A percentile compares a stretch with the other conserved stretches of the same genome.
These are phyloP conservation scores for Suillus subluteus DNA, from an alignment of 768 basidiomycete species.

Conservation along the genomic window DNA sequence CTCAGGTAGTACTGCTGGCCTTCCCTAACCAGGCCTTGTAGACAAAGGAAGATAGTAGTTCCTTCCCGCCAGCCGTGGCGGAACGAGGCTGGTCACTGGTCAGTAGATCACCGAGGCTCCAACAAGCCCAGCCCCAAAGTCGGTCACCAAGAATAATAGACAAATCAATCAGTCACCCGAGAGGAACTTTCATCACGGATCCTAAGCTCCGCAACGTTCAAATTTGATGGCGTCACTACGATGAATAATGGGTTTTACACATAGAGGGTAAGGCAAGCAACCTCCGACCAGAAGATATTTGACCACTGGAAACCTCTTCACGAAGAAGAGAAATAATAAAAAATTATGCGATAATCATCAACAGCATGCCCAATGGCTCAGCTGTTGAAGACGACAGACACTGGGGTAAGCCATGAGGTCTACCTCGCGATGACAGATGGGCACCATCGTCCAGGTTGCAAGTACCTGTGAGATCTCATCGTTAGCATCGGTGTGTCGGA, in stretches of 20 bases:
- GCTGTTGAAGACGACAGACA: neutral
- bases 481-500: neutral
- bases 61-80: neutral
- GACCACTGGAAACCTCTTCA: conserved; percentile 24
- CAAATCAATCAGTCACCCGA: neutral
- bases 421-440: conserved; percentile 6
- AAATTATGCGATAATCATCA: conserved; percentile 35
- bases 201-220: no score
- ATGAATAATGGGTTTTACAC: neutral
- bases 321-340: conserved; percentile 38
- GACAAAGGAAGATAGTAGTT: neutral
- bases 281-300: neutral
- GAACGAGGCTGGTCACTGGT: neutral
- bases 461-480: neutral
- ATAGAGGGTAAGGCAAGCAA: neutral
- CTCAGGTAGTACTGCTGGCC: no score
- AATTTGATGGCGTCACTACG: neutral
- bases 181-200: neutral
- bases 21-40: no score
- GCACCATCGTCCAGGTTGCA: neutral
- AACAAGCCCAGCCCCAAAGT: neutral
- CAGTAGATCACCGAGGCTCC: neutral
- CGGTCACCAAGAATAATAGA: neutral
- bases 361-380: conserved; percentile 2
- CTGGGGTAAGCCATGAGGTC: neutral